Evolutionary conservation across 179 eudicot species (phyloP).

Genomic region (Actinidia chinensis): DNA sequence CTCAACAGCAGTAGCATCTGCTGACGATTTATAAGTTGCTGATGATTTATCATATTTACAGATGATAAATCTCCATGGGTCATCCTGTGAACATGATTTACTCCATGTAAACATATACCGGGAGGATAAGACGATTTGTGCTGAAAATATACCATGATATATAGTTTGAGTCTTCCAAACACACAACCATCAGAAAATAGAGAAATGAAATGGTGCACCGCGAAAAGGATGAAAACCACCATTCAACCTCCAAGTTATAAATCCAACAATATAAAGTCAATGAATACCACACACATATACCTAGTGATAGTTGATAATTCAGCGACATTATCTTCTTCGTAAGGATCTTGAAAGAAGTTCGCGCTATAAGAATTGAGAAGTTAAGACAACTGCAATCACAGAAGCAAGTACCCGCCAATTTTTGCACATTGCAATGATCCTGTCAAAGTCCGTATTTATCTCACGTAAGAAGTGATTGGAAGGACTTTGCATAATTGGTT

Average conservation of each 20-base stretch:
- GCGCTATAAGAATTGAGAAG: not conserved
- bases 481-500: conserved; percentile 99
- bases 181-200: not conserved
- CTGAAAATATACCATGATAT: not conserved
- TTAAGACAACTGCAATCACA: not conserved
- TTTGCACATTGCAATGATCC: conserved; percentile 97
- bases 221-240: not conserved
- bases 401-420: conserved; percentile 74
- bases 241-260: not conserved
- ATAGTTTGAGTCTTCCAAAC: not conserved
- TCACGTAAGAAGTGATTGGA: conserved; percentile 98
- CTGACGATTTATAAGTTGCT: conserved; percentile 88
- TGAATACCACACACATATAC: not conserved
- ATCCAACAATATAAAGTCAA: not conserved
- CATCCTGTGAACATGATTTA: conserved; percentile 61
- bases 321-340: not conserved
- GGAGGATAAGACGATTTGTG: not conserved
- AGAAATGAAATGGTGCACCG: conserved; percentile 1
- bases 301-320: conserved; percentile 1
- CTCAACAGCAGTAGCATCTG: conserved; percentile 97
- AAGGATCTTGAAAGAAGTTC: not conserved
- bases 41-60: conserved; percentile 97
- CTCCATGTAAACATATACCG: not conserved
- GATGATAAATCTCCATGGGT: conserved; percentile 88
- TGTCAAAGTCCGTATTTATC: conserved; percentile 95